Base-by-base conservation (phyloP, 2,329 filamentous ascomycete species). In the Neofusicoccum sp. region DNA sequence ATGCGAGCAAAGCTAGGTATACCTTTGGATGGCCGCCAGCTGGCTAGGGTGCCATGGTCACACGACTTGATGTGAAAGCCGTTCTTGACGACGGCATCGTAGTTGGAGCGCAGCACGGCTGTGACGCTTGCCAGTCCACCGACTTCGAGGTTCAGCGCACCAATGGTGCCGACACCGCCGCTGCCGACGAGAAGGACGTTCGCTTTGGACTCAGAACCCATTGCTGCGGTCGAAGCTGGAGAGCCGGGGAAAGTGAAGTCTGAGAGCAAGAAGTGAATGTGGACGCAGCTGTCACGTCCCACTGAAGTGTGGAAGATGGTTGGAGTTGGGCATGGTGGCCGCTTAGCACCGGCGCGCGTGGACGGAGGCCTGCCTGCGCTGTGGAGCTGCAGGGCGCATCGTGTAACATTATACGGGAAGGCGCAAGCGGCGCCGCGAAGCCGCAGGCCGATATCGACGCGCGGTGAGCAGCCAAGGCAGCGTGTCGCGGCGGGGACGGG, bases 101-200 rank as follows among this genome's bases (percentile, higher is more conserved):
- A 86, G 65, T 86, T 87, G 1, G 84, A 86, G 16, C 84, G 77
- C 38, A 85, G 71, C 0, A 86, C 79, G 0, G 79, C 73, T 0
- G 84, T 84, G 3, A 86, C 82, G 7, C 67, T 72, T n/a, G 82
- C 82, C 20, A 75, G 71, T 6, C 77, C 78, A 4, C 81, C 81
- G 5, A 71, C 67, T 67, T 86, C 80, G 16, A 87, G 75, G 28
- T 80, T 80, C 44, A 83, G 79, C 4, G 82, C 82, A 3, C 81
- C 80, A 66, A 86, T 82, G 0, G 82, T 80, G 26, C 84, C 84
- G 1, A 86, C 79, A 6, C 81, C 82, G 7, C 84, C 84, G 8
- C 76, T 75, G 20, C 84, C 84, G 12, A 86, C 71, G 4, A 86
- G 68, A 4, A 86, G 76, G 3, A 86, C 75, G 26, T 71, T 76